Conservation (phyloP, 768 basidiomycete species). For the Suillus clintonianus region DNA sequence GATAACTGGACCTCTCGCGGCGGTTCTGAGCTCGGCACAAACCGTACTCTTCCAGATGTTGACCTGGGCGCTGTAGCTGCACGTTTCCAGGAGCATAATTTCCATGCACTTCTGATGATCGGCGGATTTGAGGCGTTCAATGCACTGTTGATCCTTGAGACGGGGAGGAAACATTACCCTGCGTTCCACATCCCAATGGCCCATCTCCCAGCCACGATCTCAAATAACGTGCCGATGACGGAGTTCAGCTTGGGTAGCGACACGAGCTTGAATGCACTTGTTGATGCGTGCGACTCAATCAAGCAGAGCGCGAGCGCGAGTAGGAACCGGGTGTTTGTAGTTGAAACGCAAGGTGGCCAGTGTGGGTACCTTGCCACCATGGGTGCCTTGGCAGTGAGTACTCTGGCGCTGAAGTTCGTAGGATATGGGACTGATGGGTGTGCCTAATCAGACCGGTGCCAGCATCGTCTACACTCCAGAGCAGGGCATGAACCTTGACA, state of each 20-base stretch:
- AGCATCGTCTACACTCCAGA: conserved; percentile 94
- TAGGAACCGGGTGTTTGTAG: conserved; percentile 93
- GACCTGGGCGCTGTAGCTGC: conserved; percentile 89
- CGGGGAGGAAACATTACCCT: conserved; percentile 81
- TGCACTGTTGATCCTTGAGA: conserved; percentile 74
- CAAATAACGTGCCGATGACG: conserved; percentile 97
- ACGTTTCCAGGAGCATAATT: conserved; percentile 82
- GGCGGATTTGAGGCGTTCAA: conserved; percentile 97
- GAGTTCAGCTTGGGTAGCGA: conserved; percentile 96
- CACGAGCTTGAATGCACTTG: conserved; percentile 96
- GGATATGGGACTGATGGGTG: not conserved
- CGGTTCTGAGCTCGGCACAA: conserved; percentile 97
- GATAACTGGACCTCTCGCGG: conserved; percentile 96
- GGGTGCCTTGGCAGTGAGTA: conserved; percentile 90
- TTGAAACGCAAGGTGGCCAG: conserved; percentile 96
- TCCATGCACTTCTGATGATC: conserved; percentile 84
- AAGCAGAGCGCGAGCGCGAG: conserved; percentile 98
- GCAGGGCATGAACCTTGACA: conserved; percentile 80
- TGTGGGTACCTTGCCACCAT: conserved; percentile 95
- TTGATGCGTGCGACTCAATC: conserved; percentile 97
- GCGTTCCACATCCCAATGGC: conserved; percentile 95
- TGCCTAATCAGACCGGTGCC: conserved; percentile 71
- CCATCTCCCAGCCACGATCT: conserved; percentile 94
- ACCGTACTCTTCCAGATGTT: conserved; percentile 81
- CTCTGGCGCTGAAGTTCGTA: not conserved